Conservation (phyloP, 768 basidiomycete species). For the Hypholoma fasciculare region DNA sequence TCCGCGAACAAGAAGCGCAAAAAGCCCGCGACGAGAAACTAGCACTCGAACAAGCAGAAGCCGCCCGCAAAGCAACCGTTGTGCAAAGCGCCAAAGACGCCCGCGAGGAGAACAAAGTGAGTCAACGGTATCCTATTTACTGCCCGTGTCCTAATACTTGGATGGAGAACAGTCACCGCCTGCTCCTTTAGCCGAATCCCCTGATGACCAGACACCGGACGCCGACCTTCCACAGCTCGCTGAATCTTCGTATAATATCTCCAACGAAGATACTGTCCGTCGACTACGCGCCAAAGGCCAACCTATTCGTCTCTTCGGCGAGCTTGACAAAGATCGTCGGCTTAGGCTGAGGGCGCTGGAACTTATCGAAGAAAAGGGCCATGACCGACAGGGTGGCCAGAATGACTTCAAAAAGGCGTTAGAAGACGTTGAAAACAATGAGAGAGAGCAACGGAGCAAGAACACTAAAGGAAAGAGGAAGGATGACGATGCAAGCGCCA, state of each 20-base stretch:
- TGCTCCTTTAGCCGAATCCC: constrained; percentile 38
- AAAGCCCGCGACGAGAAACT: constrained; percentile 35
- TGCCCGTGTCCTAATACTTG: constrained; percentile 31
- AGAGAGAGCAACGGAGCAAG: constrained; percentile 63
- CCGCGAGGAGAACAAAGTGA: constrained; percentile 42
- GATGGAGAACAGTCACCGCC: constrained; percentile 50
- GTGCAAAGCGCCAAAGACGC: constrained; percentile 12
- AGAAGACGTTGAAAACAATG: constrained; percentile 83
- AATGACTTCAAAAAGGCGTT: constrained; percentile 94
- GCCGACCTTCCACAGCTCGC: constrained; percentile 40
- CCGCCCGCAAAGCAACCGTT: constrained; percentile 38
- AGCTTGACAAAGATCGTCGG: constrained; percentile 91
- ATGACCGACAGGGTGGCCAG: constrained; percentile 78
- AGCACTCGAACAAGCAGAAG: constrained; percentile 25
- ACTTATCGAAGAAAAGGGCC: constrained; percentile 88
- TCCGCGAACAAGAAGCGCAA: constrained; percentile 51
- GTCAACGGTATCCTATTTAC: constrained; percentile 18
- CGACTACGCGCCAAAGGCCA: constrained; percentile 90
- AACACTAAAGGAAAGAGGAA: constrained; percentile 63
- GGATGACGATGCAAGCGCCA: constrained; percentile 50
- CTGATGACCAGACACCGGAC: constrained; percentile 31
- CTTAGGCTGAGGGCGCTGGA: constrained; percentile 90
- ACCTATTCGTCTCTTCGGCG: constrained; percentile 92
- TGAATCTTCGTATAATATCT: constrained; percentile 78
- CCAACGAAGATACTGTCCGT: constrained; percentile 89